A percentile compares a stretch with the other conserved stretches of the same genome.
These are phyloP conservation scores for Elsinoe batatas DNA, from an alignment of 2,329 filamentous ascomycete genomes.

Conservation along the genomic window DNA sequence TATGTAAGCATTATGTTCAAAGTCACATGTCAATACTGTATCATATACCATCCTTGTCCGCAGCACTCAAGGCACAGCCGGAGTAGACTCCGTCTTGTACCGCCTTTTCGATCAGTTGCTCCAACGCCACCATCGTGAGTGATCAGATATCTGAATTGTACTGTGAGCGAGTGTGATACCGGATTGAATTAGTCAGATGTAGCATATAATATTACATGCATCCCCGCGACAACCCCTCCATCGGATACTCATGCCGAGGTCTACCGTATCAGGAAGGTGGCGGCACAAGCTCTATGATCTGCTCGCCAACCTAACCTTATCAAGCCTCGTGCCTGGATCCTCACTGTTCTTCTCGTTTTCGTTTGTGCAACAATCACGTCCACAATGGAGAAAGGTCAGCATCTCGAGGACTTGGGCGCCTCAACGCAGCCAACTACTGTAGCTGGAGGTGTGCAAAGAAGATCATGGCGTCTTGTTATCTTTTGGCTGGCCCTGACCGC, in stretches of 20 bases:
- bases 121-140: conserved; percentile 19
- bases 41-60: conserved; percentile 4
- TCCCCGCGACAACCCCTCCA: conserved; percentile 4
- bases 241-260: conserved; percentile 6
- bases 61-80: conserved; percentile 15
- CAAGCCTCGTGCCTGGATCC: neutral
- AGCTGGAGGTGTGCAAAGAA: neutral
- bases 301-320: neutral
- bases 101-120: conserved; percentile 21
- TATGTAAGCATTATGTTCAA: too few species aligned
- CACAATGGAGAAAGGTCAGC: conserved; percentile 1
- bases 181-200: too few species aligned
- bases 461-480: neutral
- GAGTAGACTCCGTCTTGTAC: conserved; percentile 25
- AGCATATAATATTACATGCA: neutral
- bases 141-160: too few species aligned
- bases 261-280: conserved; percentile 6
- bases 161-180: too few species aligned
- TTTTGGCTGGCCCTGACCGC: neutral
- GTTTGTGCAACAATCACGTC: too few species aligned
- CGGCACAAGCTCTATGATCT: conserved; percentile 6
- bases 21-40: too few species aligned
- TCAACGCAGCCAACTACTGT: neutral
- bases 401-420: neutral
- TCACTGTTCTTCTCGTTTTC: neutral